Evolutionary conservation across 495 filamentous ascomycete species (phyloP).

Genomic region (Tuber brumale): DNA sequence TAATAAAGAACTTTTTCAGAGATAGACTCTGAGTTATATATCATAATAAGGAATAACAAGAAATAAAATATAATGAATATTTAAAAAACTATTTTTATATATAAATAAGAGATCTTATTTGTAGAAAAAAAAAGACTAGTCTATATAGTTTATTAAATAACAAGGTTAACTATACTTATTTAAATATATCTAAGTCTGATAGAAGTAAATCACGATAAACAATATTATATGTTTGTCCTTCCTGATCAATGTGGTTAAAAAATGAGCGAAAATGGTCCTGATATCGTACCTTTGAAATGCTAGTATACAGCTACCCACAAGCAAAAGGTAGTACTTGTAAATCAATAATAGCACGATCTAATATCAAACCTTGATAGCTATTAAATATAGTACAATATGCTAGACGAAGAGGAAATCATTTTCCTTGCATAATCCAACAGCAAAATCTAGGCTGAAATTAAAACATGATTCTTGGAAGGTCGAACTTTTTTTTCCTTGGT

Average conservation of each 20-base stretch:
- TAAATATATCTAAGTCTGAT: no score
- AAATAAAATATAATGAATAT: no score
- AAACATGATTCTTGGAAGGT: slow-evolving; percentile 16
- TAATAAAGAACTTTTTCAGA: no score
- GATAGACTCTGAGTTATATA: no score
- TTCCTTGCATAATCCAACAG: slow-evolving; percentile 13
- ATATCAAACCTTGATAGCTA: slow-evolving; percentile 21
- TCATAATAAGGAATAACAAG: no score
- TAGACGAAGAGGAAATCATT: slow-evolving; percentile 15
- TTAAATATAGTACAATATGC: slow-evolving; percentile 23
- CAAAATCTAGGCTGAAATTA: slow-evolving; percentile 10
- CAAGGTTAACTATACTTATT: no score
- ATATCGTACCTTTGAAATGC: slow-evolving; percentile 8
- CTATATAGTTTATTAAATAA: no score
- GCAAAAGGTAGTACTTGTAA: slow-evolving; percentile 10
- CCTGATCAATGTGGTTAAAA: background rate
- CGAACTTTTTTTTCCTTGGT: background rate
- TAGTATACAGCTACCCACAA: slow-evolving; percentile 20
- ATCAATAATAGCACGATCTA: slow-evolving; percentile 18
- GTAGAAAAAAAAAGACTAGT: no score
- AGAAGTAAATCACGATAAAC: background rate
- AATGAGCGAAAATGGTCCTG: slow-evolving; percentile 5
- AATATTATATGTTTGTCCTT: slow-evolving; percentile 7
- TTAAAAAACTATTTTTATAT: no score
- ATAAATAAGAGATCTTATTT: no score